Base-by-base conservation (phyloP, 371 early-diverging fungal species). In the Mucor velutinosus region DNA sequence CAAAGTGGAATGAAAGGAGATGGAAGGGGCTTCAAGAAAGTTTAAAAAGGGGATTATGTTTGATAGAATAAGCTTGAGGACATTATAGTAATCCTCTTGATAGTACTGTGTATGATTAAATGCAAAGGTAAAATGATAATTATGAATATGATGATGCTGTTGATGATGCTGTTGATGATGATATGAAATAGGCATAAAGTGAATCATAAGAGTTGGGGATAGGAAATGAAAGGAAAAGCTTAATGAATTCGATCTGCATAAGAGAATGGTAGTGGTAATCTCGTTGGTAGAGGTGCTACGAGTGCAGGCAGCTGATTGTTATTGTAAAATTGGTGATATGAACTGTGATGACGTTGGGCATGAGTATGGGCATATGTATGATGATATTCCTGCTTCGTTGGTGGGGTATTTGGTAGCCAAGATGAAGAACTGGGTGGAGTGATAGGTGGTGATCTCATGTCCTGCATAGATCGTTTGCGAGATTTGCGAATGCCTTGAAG, bases 401-500 rank as follows among this genome's bases (percentile, higher is more conserved):
- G 63, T 51, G 73, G 71, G 14, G 71, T 37, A 19, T 55, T 62
- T 62, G 73, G 69, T 55, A 65, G 47, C 73, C 73, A 73, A n/a
- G 65, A 47, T 19, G 57, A 39, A 6, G 61, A 56, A 25, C 58
- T 37, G 17, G 65, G 65, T 55, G 73, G 66, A 10, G 69, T 72
- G 39, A 64, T 64, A 41, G 72, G 68, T 49, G 72, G 65, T 25
- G 73, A 73, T 61, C 51, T 37, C 39, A 66, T 61, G 49, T 67
- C 72, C 60, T 64, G 69, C 35, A 64, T 51, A 35, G 66, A 73
- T 45, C 68, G 58, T 64, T 76, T 83, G 29, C 81, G 81, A 11
- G 83, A 77, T 70, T 80, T 83, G 53, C 83, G 83, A 41, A 80
- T 76, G 12, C 83, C 83, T 64, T 80, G 81, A 35, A 83, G 67